Evolutionary conservation across 495 filamentous ascomycete genomes (phyloP), one percentile per base, ranked within the genome.

Genomic region (Annulohypoxylon bovei): DNA sequence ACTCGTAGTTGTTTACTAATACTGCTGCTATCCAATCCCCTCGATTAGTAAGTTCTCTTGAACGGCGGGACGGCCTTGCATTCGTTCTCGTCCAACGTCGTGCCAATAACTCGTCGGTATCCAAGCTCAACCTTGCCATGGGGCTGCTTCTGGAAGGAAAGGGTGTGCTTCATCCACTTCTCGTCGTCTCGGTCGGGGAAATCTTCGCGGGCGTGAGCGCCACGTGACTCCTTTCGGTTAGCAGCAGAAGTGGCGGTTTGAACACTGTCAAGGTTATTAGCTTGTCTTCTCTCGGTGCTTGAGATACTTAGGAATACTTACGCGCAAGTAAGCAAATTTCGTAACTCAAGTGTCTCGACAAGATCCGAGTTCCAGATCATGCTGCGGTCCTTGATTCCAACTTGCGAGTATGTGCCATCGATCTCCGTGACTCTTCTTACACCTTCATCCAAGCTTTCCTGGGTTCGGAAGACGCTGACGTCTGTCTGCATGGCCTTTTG

Each of bases 361-460:
- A 98, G 87, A 75, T 98, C 95, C 37, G 92, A 93, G 88, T 98
- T 98, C 95, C 95, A 98, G 84, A 98, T 97, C 95, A 98, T 97
- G 88, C 92, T 94, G 76, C 95, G 91, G 80, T 98, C 95, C 87
- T 96, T 97, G 80, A 92, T 97, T 74, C 92, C 92, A 67, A 98
- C 88, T 77, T 97, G 87, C 57, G 78, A 71, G 83, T 91, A 98
- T 68, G 83, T 88, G 75, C 88, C 80, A 79, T 98, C 95, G 72
- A 98, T 90, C 67, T 91, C 86, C 73, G 81, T 87, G 73, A 98
- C 92, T 80, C 87, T 91, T 75, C 82, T 78, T 42, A 95, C 92
- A 85, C 95, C 95, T 77, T 95, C 91, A 65, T 97, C 93, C 68
- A 88, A 81, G 69, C 86, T 90, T 81, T 95, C 91, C 80, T 98